phyloP scores from a whole-genome alignment of 331 rosid genomes.

The Cucumis variabilis region DNA sequence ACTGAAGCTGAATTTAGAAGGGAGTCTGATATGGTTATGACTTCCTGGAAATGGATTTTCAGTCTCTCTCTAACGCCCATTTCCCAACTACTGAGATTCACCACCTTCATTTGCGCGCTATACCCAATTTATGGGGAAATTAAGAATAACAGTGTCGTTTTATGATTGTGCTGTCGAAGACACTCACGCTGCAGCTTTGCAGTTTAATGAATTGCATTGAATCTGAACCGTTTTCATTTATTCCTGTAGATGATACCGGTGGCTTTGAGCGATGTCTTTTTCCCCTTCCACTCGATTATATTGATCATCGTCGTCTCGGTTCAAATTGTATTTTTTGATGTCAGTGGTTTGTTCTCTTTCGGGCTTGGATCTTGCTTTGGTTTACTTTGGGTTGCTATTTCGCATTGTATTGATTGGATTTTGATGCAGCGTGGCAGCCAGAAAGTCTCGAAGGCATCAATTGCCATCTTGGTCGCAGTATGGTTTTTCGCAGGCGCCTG shows the following conservation, averaged over 20 bases:
- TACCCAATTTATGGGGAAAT: neutral
- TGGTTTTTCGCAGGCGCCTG: constrained; percentile 81
- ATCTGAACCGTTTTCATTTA: neutral
- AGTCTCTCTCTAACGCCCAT: no score
- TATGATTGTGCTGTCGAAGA: neutral
- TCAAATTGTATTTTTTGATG: constrained; percentile 83
- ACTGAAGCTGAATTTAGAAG: no score
- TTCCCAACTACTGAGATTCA: no score
- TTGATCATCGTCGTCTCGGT: constrained; percentile 60
- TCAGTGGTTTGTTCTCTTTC: constrained; percentile 21
- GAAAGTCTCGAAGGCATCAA: constrained; percentile 57
- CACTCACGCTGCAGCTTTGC: neutral
- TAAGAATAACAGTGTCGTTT: neutral
- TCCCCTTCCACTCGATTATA: constrained; percentile 81
- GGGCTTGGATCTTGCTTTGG: constrained; percentile 15
- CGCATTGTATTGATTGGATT: neutral
- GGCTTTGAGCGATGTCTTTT: constrained; percentile 91
- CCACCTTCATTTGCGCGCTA: no score
- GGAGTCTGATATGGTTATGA: no score
- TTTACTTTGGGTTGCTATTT: constrained; percentile 31
- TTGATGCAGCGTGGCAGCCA: constrained; percentile 75
- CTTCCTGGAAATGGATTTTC: no score
- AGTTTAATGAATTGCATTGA: neutral
- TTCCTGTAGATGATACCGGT: constrained; percentile 87
- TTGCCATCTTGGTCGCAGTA: constrained; percentile 58